A percentile compares a stretch with the other conserved stretches of the same genome.
Evolutionary conservation across 75 land plant genomes (phyloP).

Genomic region (Pinus tabuliformis): DNA sequence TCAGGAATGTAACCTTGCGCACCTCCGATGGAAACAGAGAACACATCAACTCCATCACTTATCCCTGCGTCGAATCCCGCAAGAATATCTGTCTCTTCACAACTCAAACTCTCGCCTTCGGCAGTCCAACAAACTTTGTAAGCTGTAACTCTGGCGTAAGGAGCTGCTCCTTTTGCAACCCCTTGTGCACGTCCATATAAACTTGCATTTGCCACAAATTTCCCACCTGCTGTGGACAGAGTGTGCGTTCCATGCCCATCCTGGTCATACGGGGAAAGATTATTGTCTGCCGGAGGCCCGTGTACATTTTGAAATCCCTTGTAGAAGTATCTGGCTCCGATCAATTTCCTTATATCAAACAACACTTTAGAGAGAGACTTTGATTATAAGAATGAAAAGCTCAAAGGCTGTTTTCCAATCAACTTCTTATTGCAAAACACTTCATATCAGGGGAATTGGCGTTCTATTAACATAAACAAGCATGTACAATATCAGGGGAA

Average conservation of each 20-base stretch:
- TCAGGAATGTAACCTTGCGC: not conserved
- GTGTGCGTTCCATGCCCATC: constrained; percentile 81
- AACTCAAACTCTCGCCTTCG: constrained; percentile 12
- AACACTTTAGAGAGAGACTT: not conserved
- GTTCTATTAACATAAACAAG: not conserved
- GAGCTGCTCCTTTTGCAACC: constrained; percentile 65
- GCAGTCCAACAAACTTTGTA: constrained; percentile 71
- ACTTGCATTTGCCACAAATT: constrained; percentile 24
- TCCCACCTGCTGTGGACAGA: constrained; percentile 62
- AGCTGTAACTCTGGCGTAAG: constrained; percentile 45
- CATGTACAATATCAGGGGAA: not conserved
- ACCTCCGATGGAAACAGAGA: constrained; percentile 39
- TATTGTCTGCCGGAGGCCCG: constrained; percentile 14
- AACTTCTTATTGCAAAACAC: constrained; percentile 18
- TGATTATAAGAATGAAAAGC: not conserved
- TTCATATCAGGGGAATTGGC: too few relatives aligned
- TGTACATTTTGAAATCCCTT: constrained; percentile 29
- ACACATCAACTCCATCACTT: constrained; percentile 61
- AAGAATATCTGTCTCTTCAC: constrained; percentile 53
- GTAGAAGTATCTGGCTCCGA: constrained; percentile 53
- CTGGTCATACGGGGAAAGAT: constrained; percentile 27
- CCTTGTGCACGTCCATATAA: constrained; percentile 51
- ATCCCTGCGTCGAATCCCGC: constrained; percentile 73
- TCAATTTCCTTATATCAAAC: constrained; percentile 55
- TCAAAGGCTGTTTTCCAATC: constrained; percentile 16